Evolutionary conservation across 179 eudicot species (phyloP), one percentile per base, ranked within the genome.

Genomic region (Beta lomatogona): DNA sequence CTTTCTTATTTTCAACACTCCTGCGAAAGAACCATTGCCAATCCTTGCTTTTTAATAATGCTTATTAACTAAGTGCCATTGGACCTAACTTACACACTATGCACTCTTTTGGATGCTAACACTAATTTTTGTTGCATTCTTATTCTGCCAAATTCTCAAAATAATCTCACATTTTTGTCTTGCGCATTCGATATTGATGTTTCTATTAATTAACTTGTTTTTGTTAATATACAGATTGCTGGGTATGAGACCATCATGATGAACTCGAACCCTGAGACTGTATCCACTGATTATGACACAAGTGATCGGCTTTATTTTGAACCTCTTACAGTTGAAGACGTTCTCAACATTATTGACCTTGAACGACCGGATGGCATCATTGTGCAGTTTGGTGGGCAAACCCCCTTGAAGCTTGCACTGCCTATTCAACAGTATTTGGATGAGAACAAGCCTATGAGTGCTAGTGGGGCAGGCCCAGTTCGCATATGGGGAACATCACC

Each of bases 241-340:
- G 99, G 99, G 82, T 94, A 89, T 75, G 99, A 96, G 86, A 94
- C 99, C 36, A 96, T 96, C 84, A 96, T 96, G 99, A 96, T 96
- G 99, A 96, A 96, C 84, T 94, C 98, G 71, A 96, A 96, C 85
- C 98, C 98, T 5, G 99, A 96, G 82, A 96, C 99, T 12, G 99
- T 96, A 41, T 96, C 99, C 55, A 96, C 98, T 21, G 99, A 96
- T 82, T 96, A 96, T 54, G 99, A 94, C 86, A 96, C 99, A 46
- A 96, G 99, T 81, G 98, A 96, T 75, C 87, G 98, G 18, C 94
- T 96, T 7, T 96, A 96, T 86, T 96, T 96, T 81, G 99, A 96
- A 84, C 98, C 98, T 67, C 91, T 96, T 44, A 96, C 99, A 52
- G 91, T 91, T 22, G 98, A 96, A 85, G 99, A 93, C 82, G 99